phyloP scores from a whole-genome alignment of 805 yeast species.

The Debaryomyces tyrocola region DNA sequence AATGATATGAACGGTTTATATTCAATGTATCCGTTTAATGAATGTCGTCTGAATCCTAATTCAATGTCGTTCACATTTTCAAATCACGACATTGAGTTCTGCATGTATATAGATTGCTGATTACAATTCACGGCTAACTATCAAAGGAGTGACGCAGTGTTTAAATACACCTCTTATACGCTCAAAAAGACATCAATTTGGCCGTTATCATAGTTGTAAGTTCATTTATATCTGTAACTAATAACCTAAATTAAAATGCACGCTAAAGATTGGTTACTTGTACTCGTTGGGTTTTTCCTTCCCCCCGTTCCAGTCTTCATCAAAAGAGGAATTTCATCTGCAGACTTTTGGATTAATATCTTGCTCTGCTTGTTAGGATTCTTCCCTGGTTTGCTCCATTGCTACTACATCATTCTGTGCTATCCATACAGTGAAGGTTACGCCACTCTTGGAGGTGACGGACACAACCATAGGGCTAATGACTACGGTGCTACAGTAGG shows the following conservation, averaged over 20 bases:
- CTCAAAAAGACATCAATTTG: too few species aligned
- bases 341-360: conserved; percentile 68
- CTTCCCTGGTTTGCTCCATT: conserved; percentile 75
- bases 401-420: conserved; percentile 74
- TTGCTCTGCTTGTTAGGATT: conserved; percentile 70
- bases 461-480: conserved; percentile 22
- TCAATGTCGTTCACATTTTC: too few species aligned
- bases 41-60: too few species aligned
- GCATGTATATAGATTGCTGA: too few species aligned
- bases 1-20: too few species aligned
- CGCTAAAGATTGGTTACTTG: conserved; percentile 61
- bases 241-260: conserved; percentile 24
- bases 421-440: conserved; percentile 52
- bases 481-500: conserved; percentile 9
- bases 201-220: too few species aligned
- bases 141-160: too few species aligned
- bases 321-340: conserved; percentile 70
- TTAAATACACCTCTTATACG: too few species aligned
- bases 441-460: conserved; percentile 29
- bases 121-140: too few species aligned
- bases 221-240: too few species aligned
- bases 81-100: too few species aligned
- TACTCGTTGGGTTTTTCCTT: conserved; percentile 63
- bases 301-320: conserved; percentile 81
- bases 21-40: too few species aligned